phyloP scores from a whole-genome alignment of 768 basidiomycete species.

The Multifurca ochricompacta region DNA sequence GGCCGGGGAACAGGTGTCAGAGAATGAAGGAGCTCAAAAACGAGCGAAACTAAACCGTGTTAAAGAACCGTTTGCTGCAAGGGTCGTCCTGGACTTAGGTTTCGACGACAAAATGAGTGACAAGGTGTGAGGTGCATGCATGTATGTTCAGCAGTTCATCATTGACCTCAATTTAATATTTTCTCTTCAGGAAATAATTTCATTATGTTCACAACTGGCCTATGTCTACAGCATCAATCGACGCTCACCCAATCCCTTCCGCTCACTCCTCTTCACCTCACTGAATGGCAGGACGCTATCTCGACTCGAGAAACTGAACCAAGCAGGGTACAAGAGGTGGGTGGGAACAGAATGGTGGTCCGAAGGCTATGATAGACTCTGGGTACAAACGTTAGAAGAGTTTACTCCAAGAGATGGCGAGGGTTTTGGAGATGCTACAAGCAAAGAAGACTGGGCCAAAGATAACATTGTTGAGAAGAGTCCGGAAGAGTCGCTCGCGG shows the following conservation, averaged over 20 bases:
- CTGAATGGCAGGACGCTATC: constrained; percentile 62
- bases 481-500: not conserved
- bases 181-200: constrained; percentile 70
- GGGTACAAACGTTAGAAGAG: constrained; percentile 32
- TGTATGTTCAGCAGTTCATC: not conserved
- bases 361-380: constrained; percentile 63
- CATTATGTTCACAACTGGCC: constrained; percentile 83
- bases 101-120: constrained; percentile 93
- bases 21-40: constrained; percentile 33
- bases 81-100: constrained; percentile 77
- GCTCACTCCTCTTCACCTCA: constrained; percentile 69
- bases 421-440: not conserved
- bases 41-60: constrained; percentile 24
- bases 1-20: constrained; percentile 49
- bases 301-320: constrained; percentile 55
- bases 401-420: not conserved
- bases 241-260: constrained; percentile 58
- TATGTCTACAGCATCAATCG: constrained; percentile 89
- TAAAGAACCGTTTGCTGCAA: constrained; percentile 38
- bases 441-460: not conserved
- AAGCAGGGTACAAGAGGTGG: constrained; percentile 76
- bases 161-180: not conserved
- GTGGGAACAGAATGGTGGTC: constrained; percentile 75
- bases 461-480: not conserved
- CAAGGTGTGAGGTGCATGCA: constrained; percentile 50